A percentile compares a stretch with the other conserved stretches of the same genome.
These are phyloP conservation scores for Apocynum venetum DNA, from an alignment of 257 asterid genomes.

Conservation along the genomic window DNA sequence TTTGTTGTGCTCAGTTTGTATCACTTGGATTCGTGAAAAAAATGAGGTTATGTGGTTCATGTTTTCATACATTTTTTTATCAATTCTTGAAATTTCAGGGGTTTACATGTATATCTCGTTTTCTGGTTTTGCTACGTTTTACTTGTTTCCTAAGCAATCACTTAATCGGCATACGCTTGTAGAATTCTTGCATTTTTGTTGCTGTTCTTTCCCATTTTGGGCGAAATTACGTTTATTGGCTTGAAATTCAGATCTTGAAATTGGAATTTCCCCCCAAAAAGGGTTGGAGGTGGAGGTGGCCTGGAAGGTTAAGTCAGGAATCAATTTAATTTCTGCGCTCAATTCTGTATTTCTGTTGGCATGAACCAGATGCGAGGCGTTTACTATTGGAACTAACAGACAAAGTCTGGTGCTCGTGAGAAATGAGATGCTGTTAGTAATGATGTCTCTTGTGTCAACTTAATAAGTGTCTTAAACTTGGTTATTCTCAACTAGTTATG, in stretches of 20 bases:
- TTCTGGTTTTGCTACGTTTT: slow-evolving; percentile 9
- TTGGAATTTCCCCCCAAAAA: not conserved
- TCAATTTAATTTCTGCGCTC: not conserved
- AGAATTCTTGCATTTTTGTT: not conserved
- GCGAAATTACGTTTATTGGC: not conserved
- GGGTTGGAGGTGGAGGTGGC: not conserved
- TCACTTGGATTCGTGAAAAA: not conserved
- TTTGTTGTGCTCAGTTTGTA: not conserved
- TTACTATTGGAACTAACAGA: not conserved
- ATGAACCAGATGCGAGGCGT: not conserved
- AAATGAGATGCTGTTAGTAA: not conserved
- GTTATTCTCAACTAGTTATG: not conserved
- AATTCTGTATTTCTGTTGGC: not conserved
- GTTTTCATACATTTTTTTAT: not conserved
- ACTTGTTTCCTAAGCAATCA: slow-evolving; percentile 31
- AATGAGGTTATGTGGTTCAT: not conserved
- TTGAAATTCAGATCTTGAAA: not conserved
- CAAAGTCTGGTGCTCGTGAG: not conserved
- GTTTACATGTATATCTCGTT: slow-evolving; percentile 1
- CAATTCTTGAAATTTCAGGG: not conserved
- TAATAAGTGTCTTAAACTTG: not conserved
- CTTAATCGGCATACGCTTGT: not conserved
- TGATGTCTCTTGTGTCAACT: not conserved
- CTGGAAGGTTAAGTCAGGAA: not conserved
- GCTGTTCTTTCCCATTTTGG: not conserved